Percentiles rank a stretch among this genome's conserved stretches.
Evolutionary conservation across 2,329 filamentous ascomycete species (phyloP).

Genomic region (Pseudogymnoascus sp.): DNA sequence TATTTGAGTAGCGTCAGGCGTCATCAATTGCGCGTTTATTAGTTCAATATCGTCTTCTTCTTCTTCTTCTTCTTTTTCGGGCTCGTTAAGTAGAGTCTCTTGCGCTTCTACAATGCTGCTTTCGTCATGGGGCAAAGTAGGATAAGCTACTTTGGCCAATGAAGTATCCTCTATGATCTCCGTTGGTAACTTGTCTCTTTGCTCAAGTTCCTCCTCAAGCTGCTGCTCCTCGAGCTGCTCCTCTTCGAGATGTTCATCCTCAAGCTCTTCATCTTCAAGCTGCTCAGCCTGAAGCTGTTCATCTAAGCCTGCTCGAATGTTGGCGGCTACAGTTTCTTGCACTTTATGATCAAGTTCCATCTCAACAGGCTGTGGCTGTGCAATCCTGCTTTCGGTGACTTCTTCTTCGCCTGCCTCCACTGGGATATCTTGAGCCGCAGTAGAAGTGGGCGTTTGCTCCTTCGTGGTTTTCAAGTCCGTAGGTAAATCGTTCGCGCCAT

Average conservation of each 20-base stretch:
- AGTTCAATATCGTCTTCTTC: neutral
- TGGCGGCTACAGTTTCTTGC: neutral
- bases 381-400: neutral
- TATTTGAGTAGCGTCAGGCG: slow-evolving; percentile 19
- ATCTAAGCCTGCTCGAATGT: neutral
- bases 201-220: neutral
- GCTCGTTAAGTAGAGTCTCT: neutral
- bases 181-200: neutral
- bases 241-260: neutral
- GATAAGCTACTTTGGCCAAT: neutral
- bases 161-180: neutral
- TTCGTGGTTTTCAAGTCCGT: neutral
- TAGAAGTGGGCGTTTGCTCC: neutral
- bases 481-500: slow-evolving; percentile 19
- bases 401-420: neutral
- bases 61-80: neutral
- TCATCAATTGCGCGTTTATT: slow-evolving; percentile 19
- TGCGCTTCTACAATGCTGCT: neutral
- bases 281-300: neutral
- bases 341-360: neutral
- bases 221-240: neutral
- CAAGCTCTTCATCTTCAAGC: neutral
- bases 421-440: neutral
- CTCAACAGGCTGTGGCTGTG: neutral
- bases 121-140: neutral